Evolutionary conservation across 2,329 filamentous ascomycete species (phyloP), one percentile per base, ranked within the genome.

Genomic region (Fusarium subtropicale): DNA sequence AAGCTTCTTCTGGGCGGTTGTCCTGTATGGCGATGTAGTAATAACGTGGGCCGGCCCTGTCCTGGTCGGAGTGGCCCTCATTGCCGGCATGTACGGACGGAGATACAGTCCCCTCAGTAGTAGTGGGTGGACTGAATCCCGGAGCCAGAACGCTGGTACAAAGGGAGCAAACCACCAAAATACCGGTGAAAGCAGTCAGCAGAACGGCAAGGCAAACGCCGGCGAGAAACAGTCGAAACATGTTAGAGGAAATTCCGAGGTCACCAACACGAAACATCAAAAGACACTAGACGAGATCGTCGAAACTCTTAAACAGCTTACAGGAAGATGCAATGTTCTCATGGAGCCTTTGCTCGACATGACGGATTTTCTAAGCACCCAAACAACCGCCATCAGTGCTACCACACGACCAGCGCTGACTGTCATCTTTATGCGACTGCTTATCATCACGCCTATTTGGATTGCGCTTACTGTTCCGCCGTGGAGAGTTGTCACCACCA

Each of bases 231-330:
- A 78, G 55, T 39, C 70, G 18, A 78, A 78, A 22, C 85, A 86
- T 67, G 78, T 80, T 56, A 77, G 82, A n/a, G 81, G 80, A 22
- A 77, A 79, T 36, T 86, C 84, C 11, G 92, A 93, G 73, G 77
- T 81, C 18, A 88, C 86, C 9, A 89, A 86, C 64, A 91, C 90
- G 42, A 90, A 91, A 63, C 92, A 96, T 74, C 93, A 97, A 75
- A 97, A 97, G 83, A 97, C 94, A 52, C 81, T 99, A 54, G 96
- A 99, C 78, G 96, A 99, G 81, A 99, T 99, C 64, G 92, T 99
- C 59, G 94, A 98, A 73, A 97, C 93, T 0, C 82, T 99, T 45
- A 93, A 94, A 78, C 90, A 94, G 70, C 93, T 99, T 72, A 98
- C 95, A 1, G 92, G 91, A 7, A 88, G 96, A 50, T 97, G 96